Evolutionary conservation across 1,139 yeast species (phyloP), one percentile per base, ranked within the genome.

Genomic region (Tardiomyces depauwii): DNA sequence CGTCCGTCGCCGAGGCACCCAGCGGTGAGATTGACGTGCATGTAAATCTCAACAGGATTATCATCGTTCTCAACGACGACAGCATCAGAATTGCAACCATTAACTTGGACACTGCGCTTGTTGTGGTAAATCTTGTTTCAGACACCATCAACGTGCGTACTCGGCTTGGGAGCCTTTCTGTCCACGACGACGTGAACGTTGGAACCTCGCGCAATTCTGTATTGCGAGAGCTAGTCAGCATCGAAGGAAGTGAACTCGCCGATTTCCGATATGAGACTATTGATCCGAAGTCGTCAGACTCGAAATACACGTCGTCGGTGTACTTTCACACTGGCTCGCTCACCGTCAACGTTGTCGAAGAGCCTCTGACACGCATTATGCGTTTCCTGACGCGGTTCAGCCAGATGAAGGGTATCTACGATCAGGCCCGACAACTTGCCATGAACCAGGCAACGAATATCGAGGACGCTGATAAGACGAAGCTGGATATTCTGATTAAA

Each of bases 341-440:
- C 53, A 76, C 75, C 44, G 64, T 89, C 6, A 84, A 81, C 59
- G 85, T 88, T 58, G 78, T 87, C 19, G 96, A 89, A 57, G 83
- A 80, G 51, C 84, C 97, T 0, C 73, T 87, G 53, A 73, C 80
- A 41, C 76, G 81, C 53, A 75, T 91, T 11, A 61, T 83, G 40
- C 72, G 75, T 30, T 89, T 80, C 57, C 67, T 87, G 56, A 77
- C 77, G 53, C 84, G 84, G 55, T 85, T 93, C 59, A 82, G 80
- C 50, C 76, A 76, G 55, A 87, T 91, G 96, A 91, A 91, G 62
- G 78, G 79, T 1, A 72, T 89, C 14, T 91, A 83, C 61, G 98
- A 91, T 57, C 70, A 77, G 16, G 95, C 97, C 0, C 74, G 98
- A 51, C 87, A 83, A 55, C 86, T 89, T 12, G 96, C 97, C 0